A percentile compares a stretch with the other conserved stretches of the same genome.
Evolutionary conservation across 2,329 filamentous ascomycete genomes (phyloP).

Genomic region (Microthyrium microscopicum): DNA sequence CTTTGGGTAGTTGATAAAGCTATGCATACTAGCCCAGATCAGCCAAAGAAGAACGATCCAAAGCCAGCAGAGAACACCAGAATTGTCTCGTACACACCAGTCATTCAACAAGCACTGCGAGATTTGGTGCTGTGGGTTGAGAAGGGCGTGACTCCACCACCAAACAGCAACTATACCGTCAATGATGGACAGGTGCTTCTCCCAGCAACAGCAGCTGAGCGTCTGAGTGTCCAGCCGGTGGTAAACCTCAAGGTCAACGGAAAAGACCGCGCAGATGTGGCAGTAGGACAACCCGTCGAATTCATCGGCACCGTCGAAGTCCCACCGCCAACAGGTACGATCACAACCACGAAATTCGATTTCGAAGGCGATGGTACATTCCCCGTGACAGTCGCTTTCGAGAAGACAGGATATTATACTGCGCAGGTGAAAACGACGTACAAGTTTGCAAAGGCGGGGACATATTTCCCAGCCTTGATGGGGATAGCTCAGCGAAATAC

Average conservation of each 20-base stretch:
- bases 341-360: constrained; percentile 3
- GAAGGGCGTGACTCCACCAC: not conserved
- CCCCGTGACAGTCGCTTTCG: not conserved
- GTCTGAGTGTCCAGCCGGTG: constrained; percentile 1
- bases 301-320: not conserved
- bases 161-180: not conserved
- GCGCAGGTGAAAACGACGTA: not conserved
- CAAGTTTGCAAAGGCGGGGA: not conserved
- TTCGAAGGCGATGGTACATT: constrained; percentile 2
- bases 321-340: not conserved
- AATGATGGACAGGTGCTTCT: constrained; percentile 1
- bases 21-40: constrained; percentile 2
- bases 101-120: constrained; percentile 3
- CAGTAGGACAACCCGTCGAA: constrained; percentile 1
- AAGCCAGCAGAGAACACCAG: not conserved
- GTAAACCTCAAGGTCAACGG: constrained; percentile 1
- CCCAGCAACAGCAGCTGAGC: not conserved
- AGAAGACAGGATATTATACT: not conserved
- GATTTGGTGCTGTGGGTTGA: constrained; percentile 3
- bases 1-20: constrained; percentile 3
- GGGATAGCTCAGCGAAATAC: not conserved
- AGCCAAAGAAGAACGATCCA: too few species aligned
- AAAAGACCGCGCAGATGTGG: constrained; percentile 1
- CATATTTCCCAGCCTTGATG: constrained; percentile 1
- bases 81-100: constrained; percentile 1